Evolutionary conservation across 768 basidiomycete genomes (phyloP).

Genomic region (Gloeopeniophorella convolvens): DNA sequence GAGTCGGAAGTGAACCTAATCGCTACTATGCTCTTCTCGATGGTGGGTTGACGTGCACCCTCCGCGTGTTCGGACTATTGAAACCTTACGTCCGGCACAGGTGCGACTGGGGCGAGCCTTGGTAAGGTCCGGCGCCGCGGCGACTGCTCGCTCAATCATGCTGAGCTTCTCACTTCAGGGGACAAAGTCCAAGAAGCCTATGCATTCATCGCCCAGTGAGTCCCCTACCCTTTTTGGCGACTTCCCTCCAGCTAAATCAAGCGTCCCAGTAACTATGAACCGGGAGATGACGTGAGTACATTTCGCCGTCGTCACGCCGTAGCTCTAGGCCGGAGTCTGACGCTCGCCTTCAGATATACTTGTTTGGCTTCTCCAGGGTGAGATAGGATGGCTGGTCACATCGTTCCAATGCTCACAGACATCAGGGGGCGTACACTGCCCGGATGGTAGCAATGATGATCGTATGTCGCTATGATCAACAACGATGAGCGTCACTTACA

Average conservation of each 20-base stretch:
- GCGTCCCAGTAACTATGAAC: constrained; percentile 51
- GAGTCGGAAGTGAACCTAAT: constrained; percentile 49
- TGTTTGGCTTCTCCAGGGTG: constrained; percentile 74
- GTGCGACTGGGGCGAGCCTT: constrained; percentile 55
- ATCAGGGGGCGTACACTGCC: constrained; percentile 68
- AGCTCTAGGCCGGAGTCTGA: background rate
- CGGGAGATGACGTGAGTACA: constrained; percentile 58
- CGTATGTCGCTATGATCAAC: constrained; percentile 29
- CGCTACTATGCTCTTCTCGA: constrained; percentile 55
- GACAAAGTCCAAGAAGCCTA: constrained; percentile 76
- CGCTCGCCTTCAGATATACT: constrained; percentile 46
- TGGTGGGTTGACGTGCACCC: constrained; percentile 33
- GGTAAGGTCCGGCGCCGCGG: constrained; percentile 32
- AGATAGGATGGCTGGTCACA: constrained; percentile 16
- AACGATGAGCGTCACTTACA: constrained; percentile 3
- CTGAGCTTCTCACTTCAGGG: constrained; percentile 31
- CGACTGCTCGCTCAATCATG: background rate
- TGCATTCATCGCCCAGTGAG: constrained; percentile 76
- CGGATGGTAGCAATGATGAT: constrained; percentile 70
- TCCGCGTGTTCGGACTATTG: background rate
- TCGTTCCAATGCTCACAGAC: constrained; percentile 1
- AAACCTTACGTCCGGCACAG: constrained; percentile 31
- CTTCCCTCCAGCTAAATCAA: background rate
- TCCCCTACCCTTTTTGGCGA: constrained; percentile 4
- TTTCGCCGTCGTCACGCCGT: no score